Conservation (phyloP, 345 rosid genomes). For the Toxicodendron radicans region DNA sequence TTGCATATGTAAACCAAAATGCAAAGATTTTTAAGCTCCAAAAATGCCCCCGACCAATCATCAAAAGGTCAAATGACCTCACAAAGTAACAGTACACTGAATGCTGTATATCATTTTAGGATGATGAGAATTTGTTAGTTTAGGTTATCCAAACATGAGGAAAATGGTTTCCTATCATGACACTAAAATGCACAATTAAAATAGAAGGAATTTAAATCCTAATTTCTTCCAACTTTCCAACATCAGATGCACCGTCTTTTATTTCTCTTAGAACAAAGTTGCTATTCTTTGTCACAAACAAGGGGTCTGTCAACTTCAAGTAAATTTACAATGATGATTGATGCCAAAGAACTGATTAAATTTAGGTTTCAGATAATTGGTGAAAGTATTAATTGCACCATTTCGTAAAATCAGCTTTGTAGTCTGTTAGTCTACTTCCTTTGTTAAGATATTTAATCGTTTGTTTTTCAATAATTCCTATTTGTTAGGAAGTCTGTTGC, state of each 20-base stretch:
- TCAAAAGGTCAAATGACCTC: no score
- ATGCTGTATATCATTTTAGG: constrained; percentile 7
- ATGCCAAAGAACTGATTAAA: not conserved
- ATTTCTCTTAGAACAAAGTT: not conserved
- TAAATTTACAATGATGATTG: not conserved
- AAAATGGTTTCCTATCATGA: not conserved
- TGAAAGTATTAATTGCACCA: no score
- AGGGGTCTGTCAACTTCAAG: not conserved
- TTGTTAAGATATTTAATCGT: no score
- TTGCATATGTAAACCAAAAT: not conserved
- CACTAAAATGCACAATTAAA: not conserved
- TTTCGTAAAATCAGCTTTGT: not conserved
- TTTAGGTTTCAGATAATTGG: constrained; percentile 2
- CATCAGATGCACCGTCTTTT: not conserved
- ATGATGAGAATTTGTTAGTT: no score
- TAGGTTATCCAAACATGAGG: not conserved
- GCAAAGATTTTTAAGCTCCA: no score
- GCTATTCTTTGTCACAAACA: not conserved
- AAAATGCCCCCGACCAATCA: no score
- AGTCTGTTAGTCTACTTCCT: not conserved
- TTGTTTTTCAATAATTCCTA: no score
- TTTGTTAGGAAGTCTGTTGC: no score
- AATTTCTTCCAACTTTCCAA: constrained; percentile 5
- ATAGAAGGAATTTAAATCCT: not conserved
- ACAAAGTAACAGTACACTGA: no score